These are phyloP conservation scores for Grigorovia humatica DNA, from an alignment of 805 yeast genomes.

Conservation along the genomic window DNA sequence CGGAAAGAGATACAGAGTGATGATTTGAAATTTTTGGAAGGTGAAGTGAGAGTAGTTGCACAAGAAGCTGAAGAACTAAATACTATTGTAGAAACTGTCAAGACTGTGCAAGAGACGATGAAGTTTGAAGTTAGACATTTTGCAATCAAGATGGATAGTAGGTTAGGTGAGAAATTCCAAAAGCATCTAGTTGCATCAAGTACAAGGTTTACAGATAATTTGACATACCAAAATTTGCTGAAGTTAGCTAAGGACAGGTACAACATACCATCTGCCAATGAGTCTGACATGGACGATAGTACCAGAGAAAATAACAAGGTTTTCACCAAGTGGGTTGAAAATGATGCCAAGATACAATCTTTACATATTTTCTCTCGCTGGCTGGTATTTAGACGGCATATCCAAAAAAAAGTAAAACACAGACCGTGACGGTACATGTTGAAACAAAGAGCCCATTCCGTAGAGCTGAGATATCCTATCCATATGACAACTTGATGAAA, in stretches of 20 bases:
- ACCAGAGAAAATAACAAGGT: not conserved
- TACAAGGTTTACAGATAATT: not conserved
- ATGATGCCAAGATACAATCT: not conserved
- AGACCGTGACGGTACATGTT: not conserved
- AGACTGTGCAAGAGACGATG: not conserved
- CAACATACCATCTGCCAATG: not conserved
- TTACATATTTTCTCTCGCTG: not conserved
- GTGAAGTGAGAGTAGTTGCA: not conserved
- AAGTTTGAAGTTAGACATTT: not conserved
- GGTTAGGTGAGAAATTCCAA: not conserved
- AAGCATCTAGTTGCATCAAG: not conserved
- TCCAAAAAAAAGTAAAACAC: not conserved
- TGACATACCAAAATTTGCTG: not conserved
- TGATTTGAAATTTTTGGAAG: not conserved
- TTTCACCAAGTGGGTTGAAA: not conserved
- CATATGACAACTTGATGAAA: too few relatives aligned
- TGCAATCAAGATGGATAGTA: not conserved
- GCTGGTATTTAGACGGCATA: not conserved
- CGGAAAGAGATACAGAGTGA: not conserved
- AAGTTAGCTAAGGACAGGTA: not conserved
- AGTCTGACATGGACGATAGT: not conserved
- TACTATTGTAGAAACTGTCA: not conserved
- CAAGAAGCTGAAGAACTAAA: not conserved
- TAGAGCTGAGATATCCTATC: too few relatives aligned
- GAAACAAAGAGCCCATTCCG: too few relatives aligned